phyloP scores from a whole-genome alignment of 345 rosid genomes.

The Rhizophora apiculata region DNA sequence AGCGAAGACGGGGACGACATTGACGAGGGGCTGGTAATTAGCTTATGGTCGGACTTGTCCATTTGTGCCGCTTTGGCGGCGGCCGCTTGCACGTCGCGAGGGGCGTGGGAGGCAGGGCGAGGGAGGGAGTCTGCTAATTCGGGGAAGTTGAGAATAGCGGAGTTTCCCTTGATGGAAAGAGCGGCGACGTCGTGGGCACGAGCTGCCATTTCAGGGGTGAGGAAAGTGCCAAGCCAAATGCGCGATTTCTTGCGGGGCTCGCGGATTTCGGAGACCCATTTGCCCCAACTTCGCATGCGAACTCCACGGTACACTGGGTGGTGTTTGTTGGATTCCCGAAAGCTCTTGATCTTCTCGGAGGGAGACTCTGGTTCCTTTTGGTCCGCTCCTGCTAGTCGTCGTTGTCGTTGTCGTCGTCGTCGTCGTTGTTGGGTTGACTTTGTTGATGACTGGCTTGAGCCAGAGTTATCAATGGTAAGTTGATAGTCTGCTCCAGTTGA shows the following conservation, averaged over 20 bases:
- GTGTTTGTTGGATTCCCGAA: conserved; percentile 58
- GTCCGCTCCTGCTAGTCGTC: not conserved
- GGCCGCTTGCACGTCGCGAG: conserved; percentile 86
- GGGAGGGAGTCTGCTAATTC: conserved; percentile 65
- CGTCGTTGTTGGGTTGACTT: conserved; percentile 13
- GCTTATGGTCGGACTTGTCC: conserved; percentile 33
- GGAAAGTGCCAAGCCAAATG: conserved; percentile 91
- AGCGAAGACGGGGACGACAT: conserved; percentile 36
- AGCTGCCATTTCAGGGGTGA: conserved; percentile 96
- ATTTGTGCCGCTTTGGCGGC: conserved; percentile 84
- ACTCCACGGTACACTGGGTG: conserved; percentile 72
- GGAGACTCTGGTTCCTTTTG: conserved; percentile 6
- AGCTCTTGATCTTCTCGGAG: conserved; percentile 39
- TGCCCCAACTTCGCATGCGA: conserved; percentile 95
- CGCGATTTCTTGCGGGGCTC: conserved; percentile 90
- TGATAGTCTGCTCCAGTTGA: conserved; percentile 1
- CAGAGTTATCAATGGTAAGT: too few relatives aligned
- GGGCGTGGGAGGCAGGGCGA: conserved; percentile 64
- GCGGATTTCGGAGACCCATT: conserved; percentile 98
- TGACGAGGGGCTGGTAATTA: conserved; percentile 9
- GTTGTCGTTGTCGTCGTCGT: not conserved
- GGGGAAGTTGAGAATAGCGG: conserved; percentile 87
- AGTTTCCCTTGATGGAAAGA: conserved; percentile 69
- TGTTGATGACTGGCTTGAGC: conserved; percentile 15
- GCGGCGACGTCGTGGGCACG: conserved; percentile 97